Evolutionary conservation across 2,329 filamentous ascomycete genomes (phyloP), one percentile per base, ranked within the genome.

Genomic region (Fusarium lateritium): DNA sequence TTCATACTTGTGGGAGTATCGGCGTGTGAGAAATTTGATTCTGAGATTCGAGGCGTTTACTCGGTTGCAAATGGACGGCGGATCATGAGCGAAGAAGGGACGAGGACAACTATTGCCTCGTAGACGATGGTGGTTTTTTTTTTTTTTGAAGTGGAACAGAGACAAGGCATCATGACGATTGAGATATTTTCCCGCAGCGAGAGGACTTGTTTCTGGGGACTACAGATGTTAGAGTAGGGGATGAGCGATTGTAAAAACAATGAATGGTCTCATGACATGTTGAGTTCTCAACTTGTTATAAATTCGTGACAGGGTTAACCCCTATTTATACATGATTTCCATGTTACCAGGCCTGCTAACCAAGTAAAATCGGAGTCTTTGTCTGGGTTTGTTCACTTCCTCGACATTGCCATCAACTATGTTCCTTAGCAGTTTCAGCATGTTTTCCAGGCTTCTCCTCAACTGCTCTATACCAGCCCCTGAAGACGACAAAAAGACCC

Each of bases 151-250:
- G 46, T 22, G 51, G 34, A 33, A 60, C 28, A 54, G 53, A 36
- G 26, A 61, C 24, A 28, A 52, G 49, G 57, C 28, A 59, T 49
- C 52, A 62, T 43, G 47, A 44, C 24, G 49, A 59, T 56, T 47
- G n/a, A 53, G 33, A 38, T 33, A 43, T 24, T 33, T 31, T 40
- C 26, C 28, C 22, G 44, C 45, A 50, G 28, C 33, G 38, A 56
- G 55, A 49, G 50, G 56, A 39, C 50, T 45, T 63, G 49, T 54
- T 55, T 28, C 14, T 39, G 49, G 47, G 50, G 38, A 46, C 46
- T 72, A 56, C 45, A 67, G 44, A 51, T 68, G 62, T 65, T 74
- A 74, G 67, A 73, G 61, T 57, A 64, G 62, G 62, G 68, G 67
- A 60, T 45, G 53, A 65, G 65, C 63, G 58, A 65, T 57, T 69